Evolutionary conservation across 2,329 filamentous ascomycete species (phyloP).

Genomic region (Aspergillus udagawae): DNA sequence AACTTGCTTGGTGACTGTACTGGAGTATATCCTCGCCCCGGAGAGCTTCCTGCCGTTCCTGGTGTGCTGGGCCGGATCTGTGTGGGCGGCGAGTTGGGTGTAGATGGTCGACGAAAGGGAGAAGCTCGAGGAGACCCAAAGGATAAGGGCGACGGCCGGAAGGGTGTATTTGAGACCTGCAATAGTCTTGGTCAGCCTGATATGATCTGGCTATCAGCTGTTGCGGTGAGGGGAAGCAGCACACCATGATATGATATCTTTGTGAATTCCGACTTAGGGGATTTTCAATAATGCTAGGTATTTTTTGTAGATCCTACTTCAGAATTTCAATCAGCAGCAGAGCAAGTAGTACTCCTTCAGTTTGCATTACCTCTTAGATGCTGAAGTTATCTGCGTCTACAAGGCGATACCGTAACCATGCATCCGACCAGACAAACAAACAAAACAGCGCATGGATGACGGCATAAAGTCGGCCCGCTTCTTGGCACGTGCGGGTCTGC

Average conservation of each 20-base stretch:
- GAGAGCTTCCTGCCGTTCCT: constrained; percentile 48
- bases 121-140: constrained; percentile 68
- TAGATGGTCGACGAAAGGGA: constrained; percentile 64
- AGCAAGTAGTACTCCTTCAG: neutral
- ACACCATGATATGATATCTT: constrained; percentile 18
- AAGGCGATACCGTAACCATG: neutral
- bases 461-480: constrained; percentile 18
- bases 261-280: neutral
- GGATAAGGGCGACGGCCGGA: constrained; percentile 68
- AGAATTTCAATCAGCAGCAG: neutral
- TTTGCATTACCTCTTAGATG: neutral
- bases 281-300: neutral
- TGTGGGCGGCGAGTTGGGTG: constrained; percentile 59
- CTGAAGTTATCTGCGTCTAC: neutral
- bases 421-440: constrained; percentile 15
- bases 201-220: neutral
- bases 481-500: constrained; percentile 13
- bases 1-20: constrained; percentile 46
- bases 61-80: constrained; percentile 47
- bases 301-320: neutral
- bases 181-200: neutral
- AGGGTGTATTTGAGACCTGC: constrained; percentile 53
- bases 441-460: constrained; percentile 1
- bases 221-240: neutral
- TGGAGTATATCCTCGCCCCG: constrained; percentile 39